These are phyloP conservation scores for Hymenoscyphus repandus DNA, from an alignment of 2,329 filamentous ascomycete genomes.

Conservation along the genomic window DNA sequence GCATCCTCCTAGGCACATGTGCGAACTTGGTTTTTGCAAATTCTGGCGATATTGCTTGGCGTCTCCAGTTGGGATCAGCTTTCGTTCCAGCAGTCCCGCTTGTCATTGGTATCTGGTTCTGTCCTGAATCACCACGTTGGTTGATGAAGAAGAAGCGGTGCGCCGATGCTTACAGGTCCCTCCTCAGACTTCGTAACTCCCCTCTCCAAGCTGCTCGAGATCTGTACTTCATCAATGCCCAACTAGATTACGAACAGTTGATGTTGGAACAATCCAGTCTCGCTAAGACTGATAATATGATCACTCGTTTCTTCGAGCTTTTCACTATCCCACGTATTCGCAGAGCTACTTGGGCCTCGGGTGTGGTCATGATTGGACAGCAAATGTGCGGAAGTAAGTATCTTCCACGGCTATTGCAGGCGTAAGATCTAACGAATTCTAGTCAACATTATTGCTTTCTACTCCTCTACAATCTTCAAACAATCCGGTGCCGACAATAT, in stretches of 20 bases:
- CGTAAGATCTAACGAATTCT: constrained; percentile 35
- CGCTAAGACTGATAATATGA: constrained; percentile 47
- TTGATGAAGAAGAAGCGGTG: constrained; percentile 46
- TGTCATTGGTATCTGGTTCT: constrained; percentile 56
- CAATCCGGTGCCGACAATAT: constrained; percentile 50
- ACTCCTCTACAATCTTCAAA: constrained; percentile 57
- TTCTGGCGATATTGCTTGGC: constrained; percentile 53
- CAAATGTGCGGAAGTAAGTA: constrained; percentile 26
- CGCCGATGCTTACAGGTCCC: constrained; percentile 49
- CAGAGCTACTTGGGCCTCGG: constrained; percentile 70
- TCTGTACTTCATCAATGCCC: constrained; percentile 50
- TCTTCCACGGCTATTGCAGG: background rate
- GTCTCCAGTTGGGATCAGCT: constrained; percentile 59
- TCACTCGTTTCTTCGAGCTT: constrained; percentile 57
- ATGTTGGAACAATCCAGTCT: constrained; percentile 34
- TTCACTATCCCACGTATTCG: constrained; percentile 66
- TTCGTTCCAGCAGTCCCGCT: constrained; percentile 57
- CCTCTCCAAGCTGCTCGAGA: constrained; percentile 57
- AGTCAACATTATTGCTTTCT: constrained; percentile 61
- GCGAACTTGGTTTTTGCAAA: constrained; percentile 43
- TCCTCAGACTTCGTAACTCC: constrained; percentile 51
- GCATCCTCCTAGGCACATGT: constrained; percentile 45
- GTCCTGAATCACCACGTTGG: constrained; percentile 62
- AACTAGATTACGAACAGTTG: constrained; percentile 39
- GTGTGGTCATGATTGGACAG: constrained; percentile 63